Evolutionary conservation across 2,329 filamentous ascomycete species (phyloP), one percentile per base, ranked within the genome.

Genomic region (Penicillium sp.): DNA sequence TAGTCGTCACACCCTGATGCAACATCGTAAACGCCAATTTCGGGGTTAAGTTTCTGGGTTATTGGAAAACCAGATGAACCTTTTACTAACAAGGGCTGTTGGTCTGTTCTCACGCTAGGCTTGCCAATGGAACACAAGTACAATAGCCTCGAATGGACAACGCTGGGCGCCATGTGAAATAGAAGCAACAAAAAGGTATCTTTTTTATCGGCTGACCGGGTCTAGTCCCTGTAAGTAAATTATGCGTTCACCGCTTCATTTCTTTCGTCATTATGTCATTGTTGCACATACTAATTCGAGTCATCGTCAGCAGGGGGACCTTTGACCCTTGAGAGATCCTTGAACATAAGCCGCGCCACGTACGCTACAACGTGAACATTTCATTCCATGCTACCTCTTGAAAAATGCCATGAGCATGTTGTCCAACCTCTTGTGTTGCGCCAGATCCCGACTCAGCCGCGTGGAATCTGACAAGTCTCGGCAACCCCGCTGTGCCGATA

Each of bases 401-500:
- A 43, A 50, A 47, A 23, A 10, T 44, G 59, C 61, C 61, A 67
- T 62, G 63, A 63, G 63, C 49, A 64, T 63, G 63, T 33, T 66
- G 64, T 67, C 64, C 61, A 55, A 66, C 64, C 53, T 63, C 47
- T 49, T 49, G 57, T 55, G 58, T 35, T 49, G 53, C 49, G n/a
- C 49, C 49, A 48, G 38, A 35, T 23, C 45, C 38, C 39, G 51
- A 60, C 55, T 66, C 63, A 66, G 60, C 63, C 61, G 58, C 64
- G 49, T 61, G 55, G 61, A 58, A 64, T 65, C 57, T 64, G 61
- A 69, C 86, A 88, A 57, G 77, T 74, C 21, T 79, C 81, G 15
- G 81, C 83, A 72, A 81, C 76, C 38, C 81, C 75, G 55, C 81
- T 83, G 74, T 96, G 92, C 69, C 91, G 87, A 71, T 90, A 88